phyloP scores from a whole-genome alignment of 768 basidiomycete genomes.

The Agaricus subrufescens region DNA sequence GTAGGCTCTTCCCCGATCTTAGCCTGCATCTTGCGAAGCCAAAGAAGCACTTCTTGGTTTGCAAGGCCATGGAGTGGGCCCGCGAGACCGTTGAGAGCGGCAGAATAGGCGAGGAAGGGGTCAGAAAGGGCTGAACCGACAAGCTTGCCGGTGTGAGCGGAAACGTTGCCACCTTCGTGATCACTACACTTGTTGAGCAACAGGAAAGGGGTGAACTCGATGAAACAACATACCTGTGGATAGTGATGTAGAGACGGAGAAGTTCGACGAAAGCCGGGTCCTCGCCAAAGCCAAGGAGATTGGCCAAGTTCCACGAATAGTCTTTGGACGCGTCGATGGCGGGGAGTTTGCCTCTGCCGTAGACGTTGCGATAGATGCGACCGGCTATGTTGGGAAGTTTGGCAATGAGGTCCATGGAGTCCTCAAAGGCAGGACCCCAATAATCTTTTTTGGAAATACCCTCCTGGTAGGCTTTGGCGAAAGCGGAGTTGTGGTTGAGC shows the following conservation, averaged over 20 bases:
- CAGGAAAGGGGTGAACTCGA: not conserved
- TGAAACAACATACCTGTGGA: constrained; percentile 62
- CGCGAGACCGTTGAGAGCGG: constrained; percentile 92
- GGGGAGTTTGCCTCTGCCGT: constrained; percentile 82
- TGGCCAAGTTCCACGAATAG: constrained; percentile 85
- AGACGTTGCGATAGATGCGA: constrained; percentile 86
- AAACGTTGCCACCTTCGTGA: constrained; percentile 98
- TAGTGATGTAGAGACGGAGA: constrained; percentile 93
- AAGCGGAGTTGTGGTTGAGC: constrained; percentile 94
- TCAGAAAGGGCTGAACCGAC: constrained; percentile 96
- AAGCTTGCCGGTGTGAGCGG: constrained; percentile 89
- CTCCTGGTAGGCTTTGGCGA: constrained; percentile 90
- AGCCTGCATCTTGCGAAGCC: constrained; percentile 91
- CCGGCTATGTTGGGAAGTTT: constrained; percentile 97
- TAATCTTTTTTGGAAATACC: constrained; percentile 95
- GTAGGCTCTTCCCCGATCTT: constrained; percentile 82
- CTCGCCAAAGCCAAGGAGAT: constrained; percentile 88
- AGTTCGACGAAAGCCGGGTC: constrained; percentile 89
- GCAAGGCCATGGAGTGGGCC: constrained; percentile 96
- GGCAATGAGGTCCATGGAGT: constrained; percentile 89
- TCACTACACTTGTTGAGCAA: constrained; percentile 44
- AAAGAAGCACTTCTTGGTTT: constrained; percentile 95
- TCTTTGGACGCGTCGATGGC: constrained; percentile 82
- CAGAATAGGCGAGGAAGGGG: constrained; percentile 92
- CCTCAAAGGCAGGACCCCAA: constrained; percentile 93